A percentile compares a stretch with the other conserved stretches of the same genome.
phyloP scores from a whole-genome alignment of 352 stramenopile genomes.

The Phytopythium oedochilum region DNA sequence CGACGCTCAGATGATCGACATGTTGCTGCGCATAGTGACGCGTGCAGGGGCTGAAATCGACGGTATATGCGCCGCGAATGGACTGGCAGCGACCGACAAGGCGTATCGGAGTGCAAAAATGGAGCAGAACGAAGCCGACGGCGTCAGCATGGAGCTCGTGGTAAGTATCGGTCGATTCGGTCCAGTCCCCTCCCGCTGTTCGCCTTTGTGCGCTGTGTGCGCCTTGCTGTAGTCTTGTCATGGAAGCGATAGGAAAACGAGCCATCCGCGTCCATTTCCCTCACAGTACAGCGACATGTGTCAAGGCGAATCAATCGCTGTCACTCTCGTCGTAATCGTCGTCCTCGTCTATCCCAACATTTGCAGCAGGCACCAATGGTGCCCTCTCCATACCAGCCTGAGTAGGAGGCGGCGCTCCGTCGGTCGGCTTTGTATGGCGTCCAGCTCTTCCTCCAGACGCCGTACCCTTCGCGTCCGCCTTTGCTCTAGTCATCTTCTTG shows the following conservation, averaged over 20 bases:
- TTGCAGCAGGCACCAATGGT: background rate
- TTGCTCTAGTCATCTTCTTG: constrained; percentile 16
- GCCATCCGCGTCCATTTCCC: too few relatives aligned
- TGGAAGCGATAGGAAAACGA: too few relatives aligned
- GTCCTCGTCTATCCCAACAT: constrained; percentile 51
- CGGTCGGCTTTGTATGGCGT: background rate
- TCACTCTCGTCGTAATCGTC: constrained; percentile 77
- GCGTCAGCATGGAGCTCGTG: constrained; percentile 19
- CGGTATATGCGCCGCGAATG: constrained; percentile 1
- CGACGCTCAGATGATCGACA: constrained; percentile 4
- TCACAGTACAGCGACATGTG: too few relatives aligned
- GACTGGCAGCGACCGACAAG: constrained; percentile 5
- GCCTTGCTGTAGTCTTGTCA: too few relatives aligned
- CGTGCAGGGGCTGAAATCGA: background rate
- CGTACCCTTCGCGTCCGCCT: constrained; percentile 12
- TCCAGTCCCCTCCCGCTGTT: too few relatives aligned
- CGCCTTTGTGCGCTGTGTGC: too few relatives aligned
- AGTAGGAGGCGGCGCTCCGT: background rate
- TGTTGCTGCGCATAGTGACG: background rate
- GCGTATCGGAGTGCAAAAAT: constrained; percentile 13
- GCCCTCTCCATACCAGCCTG: background rate
- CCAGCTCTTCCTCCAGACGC: background rate
- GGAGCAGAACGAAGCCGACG: constrained; percentile 7
- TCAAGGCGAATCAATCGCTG: constrained; percentile 32
- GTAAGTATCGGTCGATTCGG: too few relatives aligned